Evolutionary conservation across 2,329 filamentous ascomycete genomes (phyloP), one percentile per base, ranked within the genome.

Genomic region (Arthroderma sp.): DNA sequence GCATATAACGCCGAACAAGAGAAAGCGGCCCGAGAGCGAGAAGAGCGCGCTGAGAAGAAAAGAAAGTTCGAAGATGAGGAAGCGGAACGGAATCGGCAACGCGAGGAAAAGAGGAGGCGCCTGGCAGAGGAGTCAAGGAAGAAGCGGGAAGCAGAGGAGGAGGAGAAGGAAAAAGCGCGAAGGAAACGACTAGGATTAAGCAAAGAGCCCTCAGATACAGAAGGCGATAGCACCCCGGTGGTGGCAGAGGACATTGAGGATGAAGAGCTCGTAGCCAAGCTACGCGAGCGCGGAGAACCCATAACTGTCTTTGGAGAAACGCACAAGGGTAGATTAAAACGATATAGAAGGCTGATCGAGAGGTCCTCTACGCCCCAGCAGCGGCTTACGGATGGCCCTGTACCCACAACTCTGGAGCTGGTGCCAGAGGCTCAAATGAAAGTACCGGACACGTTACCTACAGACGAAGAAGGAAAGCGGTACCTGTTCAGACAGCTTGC

Each of bases 391-490:
- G 72, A 79, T 44, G 84, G 85, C 0, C 88, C 89, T 0, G 94
- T 96, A 57, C 85, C 87, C 2, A 96, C 89, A 11, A 87, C 78
- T 5, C 67, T 96, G 47, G 73, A 78, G 57, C 76, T 85, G 1
- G 80, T 96, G 1, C 77, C 83, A 5, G 88, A 93, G 65, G 79
- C 80, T 60, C 81, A 94, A 53, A 94, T 95, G 85, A 89, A 88
- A 62, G 78, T 96, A 27, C 69, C 77, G 1, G 70, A 72, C 10
- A 71, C 69, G 37, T 66, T 85, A 6, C 75, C 77, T 1, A 71
- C 74, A 54, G 83, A 88, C 53, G 68, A 68, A 15, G 76, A 80
- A 36, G 83, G 71, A 0, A 76, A 79, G 38, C 68, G 74, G 38
- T 87, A 83, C 63, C 69, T 98, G 36, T 89, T 83, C 67, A 75